Percentiles rank a stretch among this genome's conserved stretches.
Evolutionary conservation across 352 stramenopile species (phyloP).

Genomic region (Halophytophthora polymorphica): DNA sequence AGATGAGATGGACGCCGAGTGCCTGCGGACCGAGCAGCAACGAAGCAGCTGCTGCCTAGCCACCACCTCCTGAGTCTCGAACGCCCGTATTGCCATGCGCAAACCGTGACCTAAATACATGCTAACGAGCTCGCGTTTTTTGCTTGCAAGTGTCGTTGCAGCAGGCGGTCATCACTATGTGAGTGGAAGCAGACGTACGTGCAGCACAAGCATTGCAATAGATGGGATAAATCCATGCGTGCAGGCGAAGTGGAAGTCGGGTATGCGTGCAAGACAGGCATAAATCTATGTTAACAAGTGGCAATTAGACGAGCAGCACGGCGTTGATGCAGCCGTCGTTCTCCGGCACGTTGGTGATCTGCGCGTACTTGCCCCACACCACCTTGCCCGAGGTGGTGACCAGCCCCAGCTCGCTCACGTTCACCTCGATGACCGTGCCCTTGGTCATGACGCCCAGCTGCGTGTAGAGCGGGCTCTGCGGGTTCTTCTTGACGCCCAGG

Average conservation of each 20-base stretch:
- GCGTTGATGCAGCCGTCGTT: conserved; percentile 99
- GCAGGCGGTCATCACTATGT: no score
- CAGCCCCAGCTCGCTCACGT: conserved; percentile 98
- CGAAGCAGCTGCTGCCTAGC: neutral
- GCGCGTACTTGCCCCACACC: conserved; percentile 99
- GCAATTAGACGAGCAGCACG: conserved; percentile 95
- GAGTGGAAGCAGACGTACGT: no score
- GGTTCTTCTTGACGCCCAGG: conserved; percentile 99
- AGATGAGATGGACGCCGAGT: conserved; percentile 8
- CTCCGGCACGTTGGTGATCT: conserved; percentile 99
- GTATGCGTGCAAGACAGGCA: conserved; percentile 4
- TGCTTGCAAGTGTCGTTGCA: neutral
- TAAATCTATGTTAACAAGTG: conserved; percentile 38
- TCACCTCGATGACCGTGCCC: conserved; percentile 98
- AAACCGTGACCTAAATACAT: neutral
- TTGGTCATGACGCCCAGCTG: conserved; percentile 99
- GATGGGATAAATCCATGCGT: no score
- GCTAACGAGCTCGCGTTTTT: neutral
- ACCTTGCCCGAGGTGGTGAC: conserved; percentile 99
- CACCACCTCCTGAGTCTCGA: conserved; percentile 13
- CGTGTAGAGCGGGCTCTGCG: conserved; percentile 95
- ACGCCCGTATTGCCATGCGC: neutral
- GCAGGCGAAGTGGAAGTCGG: neutral
- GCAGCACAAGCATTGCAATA: no score
- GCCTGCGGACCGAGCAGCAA: neutral